Percentiles rank a stretch among this genome's conserved stretches.
Evolutionary conservation across 2,329 filamentous ascomycete species (phyloP).

Genomic region (Botryotinia convoluta): DNA sequence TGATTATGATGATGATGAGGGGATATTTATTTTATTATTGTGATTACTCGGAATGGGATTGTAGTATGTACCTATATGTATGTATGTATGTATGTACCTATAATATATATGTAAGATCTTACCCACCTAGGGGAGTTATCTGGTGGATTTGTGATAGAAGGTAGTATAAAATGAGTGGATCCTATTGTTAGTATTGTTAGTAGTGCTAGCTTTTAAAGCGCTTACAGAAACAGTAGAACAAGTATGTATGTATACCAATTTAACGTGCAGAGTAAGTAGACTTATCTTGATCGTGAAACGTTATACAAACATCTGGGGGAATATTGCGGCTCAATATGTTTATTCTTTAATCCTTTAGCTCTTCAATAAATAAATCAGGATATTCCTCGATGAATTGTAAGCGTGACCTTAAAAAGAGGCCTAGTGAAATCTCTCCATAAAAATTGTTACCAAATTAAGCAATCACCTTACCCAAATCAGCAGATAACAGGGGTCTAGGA

Average conservation of each 20-base stretch:
- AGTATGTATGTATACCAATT: background rate
- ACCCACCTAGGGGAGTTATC: no score
- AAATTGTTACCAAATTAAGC: conserved; percentile 4
- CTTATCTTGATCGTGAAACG: background rate
- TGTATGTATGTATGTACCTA: no score
- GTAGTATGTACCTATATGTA: no score
- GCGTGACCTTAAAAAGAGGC: background rate
- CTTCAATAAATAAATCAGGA: background rate
- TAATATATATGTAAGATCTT: no score
- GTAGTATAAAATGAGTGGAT: background rate
- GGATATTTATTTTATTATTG: no score
- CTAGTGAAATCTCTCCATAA: background rate
- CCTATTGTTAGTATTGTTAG: background rate
- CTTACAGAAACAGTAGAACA: background rate
- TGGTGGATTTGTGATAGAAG: no score
- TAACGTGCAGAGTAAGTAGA: background rate
- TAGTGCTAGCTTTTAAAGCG: background rate
- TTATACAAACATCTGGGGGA: background rate
- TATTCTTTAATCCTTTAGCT: background rate
- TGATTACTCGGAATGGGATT: no score
- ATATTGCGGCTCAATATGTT: background rate
- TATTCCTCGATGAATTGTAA: background rate
- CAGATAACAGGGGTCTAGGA: background rate
- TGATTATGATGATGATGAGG: no score
- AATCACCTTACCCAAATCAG: background rate